These are phyloP conservation scores for Iberis pinnata DNA, from an alignment of 345 rosid genomes.

Conservation along the genomic window DNA sequence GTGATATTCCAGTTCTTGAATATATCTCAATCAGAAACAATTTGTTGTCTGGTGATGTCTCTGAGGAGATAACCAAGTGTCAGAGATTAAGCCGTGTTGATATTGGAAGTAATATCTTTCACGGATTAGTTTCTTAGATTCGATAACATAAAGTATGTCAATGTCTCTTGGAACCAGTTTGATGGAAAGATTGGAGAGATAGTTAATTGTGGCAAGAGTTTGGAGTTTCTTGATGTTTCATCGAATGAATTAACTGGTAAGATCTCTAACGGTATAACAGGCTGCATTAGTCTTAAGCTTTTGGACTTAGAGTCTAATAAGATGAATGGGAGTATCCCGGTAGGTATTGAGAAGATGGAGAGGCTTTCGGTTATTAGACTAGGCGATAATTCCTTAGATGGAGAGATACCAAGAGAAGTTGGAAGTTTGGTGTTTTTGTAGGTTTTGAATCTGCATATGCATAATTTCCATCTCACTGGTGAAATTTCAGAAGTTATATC, in stretches of 20 bases:
- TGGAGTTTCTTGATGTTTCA: constrained; percentile 70
- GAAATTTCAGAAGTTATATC: constrained; percentile 55
- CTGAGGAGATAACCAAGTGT: constrained; percentile 50
- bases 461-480: constrained; percentile 61
- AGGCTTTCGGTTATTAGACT: constrained; percentile 61
- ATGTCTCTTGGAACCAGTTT: constrained; percentile 63
- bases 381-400: constrained; percentile 59
- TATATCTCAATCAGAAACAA: constrained; percentile 64
- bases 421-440: constrained; percentile 60
- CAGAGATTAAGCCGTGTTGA: constrained; percentile 52
- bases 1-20: constrained; percentile 51
- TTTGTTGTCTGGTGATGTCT: constrained; percentile 53
- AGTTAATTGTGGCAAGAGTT: constrained; percentile 46
- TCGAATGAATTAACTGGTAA: constrained; percentile 55
- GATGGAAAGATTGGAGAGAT: constrained; percentile 51
- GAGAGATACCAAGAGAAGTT: constrained; percentile 50
- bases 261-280: constrained; percentile 53
- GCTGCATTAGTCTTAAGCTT: constrained; percentile 66
- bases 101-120: constrained; percentile 64
- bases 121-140: constrained; percentile 54
- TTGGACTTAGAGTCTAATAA: constrained; percentile 71
- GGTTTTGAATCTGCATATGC: constrained; percentile 58
- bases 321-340: constrained; percentile 61
- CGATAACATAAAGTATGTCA: constrained; percentile 57
- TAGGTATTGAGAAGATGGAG: constrained; percentile 39